Conservation (phyloP, 2,329 filamentous ascomycete genomes). For the Neurospora crassa region DNA sequence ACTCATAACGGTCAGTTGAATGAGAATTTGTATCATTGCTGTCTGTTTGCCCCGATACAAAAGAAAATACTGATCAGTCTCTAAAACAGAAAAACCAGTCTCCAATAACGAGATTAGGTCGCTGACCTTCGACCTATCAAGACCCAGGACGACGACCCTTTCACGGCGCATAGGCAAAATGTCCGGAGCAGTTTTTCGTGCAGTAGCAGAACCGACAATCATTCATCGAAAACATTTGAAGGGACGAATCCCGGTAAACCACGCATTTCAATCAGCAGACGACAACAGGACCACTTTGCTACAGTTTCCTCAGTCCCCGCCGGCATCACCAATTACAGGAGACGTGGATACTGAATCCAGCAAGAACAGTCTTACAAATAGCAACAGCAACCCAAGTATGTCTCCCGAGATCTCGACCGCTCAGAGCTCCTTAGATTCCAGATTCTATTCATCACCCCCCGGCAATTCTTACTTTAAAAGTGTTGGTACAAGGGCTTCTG, state of each 20-base stretch:
- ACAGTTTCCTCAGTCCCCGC: constrained; percentile 16
- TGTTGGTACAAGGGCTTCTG: constrained; percentile 2
- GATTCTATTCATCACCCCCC: constrained; percentile 21
- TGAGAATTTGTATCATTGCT: not conserved
- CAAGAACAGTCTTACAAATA: constrained; percentile 10
- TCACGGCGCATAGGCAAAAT: constrained; percentile 24
- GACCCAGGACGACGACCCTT: constrained; percentile 7
- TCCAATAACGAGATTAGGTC: not conserved
- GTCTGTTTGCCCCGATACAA: not conserved
- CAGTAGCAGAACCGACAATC: constrained; percentile 31
- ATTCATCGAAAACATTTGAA: constrained; percentile 31
- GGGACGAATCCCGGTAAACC: constrained; percentile 5
- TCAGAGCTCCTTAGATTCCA: constrained; percentile 33
- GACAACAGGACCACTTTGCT: constrained; percentile 10
- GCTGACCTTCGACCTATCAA: not conserved
- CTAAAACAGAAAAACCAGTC: constrained; percentile 13
- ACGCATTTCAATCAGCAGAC: constrained; percentile 8
- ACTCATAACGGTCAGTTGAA: constrained; percentile 26
- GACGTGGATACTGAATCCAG: constrained; percentile 10
- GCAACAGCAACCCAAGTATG: constrained; percentile 13
- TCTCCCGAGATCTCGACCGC: constrained; percentile 23
- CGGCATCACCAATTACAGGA: constrained; percentile 16
- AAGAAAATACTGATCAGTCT: not conserved
- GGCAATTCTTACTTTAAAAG: constrained; percentile 11
- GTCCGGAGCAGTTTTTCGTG: constrained; percentile 30